These are phyloP conservation scores for Fraxinus sp. DNA, from an alignment of 305 asterid genomes.

Conservation along the genomic window DNA sequence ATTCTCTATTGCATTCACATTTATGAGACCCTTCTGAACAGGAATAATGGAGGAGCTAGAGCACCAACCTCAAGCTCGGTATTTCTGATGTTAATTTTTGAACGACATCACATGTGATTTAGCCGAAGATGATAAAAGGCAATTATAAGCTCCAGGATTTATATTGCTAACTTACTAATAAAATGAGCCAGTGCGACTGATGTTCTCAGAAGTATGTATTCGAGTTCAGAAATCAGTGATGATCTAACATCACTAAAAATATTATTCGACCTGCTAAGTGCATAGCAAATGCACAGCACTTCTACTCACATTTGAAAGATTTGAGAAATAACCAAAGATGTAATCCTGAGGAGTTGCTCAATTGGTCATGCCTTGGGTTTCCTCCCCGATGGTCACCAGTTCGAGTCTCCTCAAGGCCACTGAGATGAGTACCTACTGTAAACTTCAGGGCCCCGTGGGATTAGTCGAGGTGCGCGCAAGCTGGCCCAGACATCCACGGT, in stretches of 20 bases:
- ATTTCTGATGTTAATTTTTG: not conserved
- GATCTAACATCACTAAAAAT: not conserved
- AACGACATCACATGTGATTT: not conserved
- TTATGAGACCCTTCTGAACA: not conserved
- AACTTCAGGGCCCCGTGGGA: too few species aligned
- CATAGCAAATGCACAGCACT: not conserved
- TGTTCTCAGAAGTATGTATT: not conserved
- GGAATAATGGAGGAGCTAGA: not conserved
- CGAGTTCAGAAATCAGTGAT: not conserved
- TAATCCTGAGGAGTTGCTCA: too few species aligned
- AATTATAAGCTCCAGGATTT: not conserved
- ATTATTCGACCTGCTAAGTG: not conserved
- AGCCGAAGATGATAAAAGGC: not conserved
- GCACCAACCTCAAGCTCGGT: not conserved
- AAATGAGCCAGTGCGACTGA: not conserved
- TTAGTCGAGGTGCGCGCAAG: too few species aligned
- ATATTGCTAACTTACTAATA: not conserved
- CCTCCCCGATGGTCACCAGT: too few species aligned
- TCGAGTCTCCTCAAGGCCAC: too few species aligned
- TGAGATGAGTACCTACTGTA: too few species aligned
- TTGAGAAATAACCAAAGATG: not conserved
- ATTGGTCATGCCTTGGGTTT: too few species aligned
- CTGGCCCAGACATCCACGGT: too few species aligned
- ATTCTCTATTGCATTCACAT: not conserved
- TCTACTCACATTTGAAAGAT: not conserved